Evolutionary conservation across 345 rosid genomes (phyloP), one percentile per base, ranked within the genome.

Genomic region (Eucalyptus pauciflora): DNA sequence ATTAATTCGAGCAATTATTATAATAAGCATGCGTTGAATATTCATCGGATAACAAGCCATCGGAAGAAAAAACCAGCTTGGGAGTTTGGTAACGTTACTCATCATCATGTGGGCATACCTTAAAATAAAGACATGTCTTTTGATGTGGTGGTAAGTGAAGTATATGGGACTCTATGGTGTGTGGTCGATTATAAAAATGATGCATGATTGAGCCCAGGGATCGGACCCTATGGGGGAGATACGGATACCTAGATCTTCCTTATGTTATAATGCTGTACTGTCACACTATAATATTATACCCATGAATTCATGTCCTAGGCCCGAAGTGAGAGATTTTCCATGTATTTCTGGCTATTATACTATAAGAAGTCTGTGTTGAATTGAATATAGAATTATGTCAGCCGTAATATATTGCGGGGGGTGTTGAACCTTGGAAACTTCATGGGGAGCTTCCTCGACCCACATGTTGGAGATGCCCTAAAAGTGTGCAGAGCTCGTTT

Each of bases 291-390:
- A 76, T 76, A 83, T 31, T 91, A 76, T 54, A 31, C 81, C 90
- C 86, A 87, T 51, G 89, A 90, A 89, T 89, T 88, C 91, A 86
- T 88, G 88, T 60, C 88, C 88, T 86, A 86, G 86, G 48, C 85
- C 85, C 87, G 83, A 87, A 86, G 91, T 88, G 92, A 92, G 87
- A 91, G 93, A 91, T 92, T 86, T 86, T 56, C 69, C 71, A 25
- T 33, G 45, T 37, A 52, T 60, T 87, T 25, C 51, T 43, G 12
- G 16, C 14, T 54, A 29, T 81, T 87, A 88, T 81, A 83, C 45
- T 54, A 50, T 52, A 90, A 33, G 87, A 89, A 88, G 93, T 87
- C 88, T 89, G 48, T 76, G 14, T 6, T 76, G 85, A 76, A 41
- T 41, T 76, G 85, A 76, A 41, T 76, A 76, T 20, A 76, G 41